Conservation (phyloP, 495 filamentous ascomycete genomes). For the Annulohypoxylon moriforme region DNA sequence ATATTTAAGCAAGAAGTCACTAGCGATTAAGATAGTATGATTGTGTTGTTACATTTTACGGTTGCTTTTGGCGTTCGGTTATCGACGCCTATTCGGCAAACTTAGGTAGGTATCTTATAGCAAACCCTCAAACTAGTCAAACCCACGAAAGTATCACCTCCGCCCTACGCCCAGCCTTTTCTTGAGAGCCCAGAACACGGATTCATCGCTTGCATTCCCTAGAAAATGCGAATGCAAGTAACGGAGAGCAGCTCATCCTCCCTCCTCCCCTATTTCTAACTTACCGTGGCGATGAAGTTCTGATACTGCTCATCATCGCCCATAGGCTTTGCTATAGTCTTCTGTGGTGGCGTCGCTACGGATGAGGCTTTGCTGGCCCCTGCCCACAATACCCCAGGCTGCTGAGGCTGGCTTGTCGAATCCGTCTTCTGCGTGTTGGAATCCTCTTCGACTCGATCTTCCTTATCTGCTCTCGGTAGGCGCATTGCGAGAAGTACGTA, state of each 20-base stretch:
- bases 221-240: constrained; percentile 11
- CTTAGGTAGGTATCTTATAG: constrained; percentile 37
- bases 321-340: constrained; percentile 43
- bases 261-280: constrained; percentile 23
- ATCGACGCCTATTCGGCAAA: constrained; percentile 13
- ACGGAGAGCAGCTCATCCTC: constrained; percentile 8
- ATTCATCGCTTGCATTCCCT: not conserved
- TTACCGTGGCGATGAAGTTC: constrained; percentile 57
- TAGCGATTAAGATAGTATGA: not conserved
- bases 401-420: constrained; percentile 32
- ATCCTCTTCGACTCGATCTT: constrained; percentile 48
- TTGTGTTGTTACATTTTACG: not conserved
- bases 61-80: not conserved
- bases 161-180: constrained; percentile 9
- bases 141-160: constrained; percentile 12
- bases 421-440: constrained; percentile 44
- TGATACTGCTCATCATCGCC: constrained; percentile 62
- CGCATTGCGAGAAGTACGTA: constrained; percentile 75
- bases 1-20: constrained; percentile 1
- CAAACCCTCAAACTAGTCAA: constrained; percentile 6
- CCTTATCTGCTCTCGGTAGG: constrained; percentile 63
- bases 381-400: constrained; percentile 55
- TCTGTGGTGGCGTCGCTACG: constrained; percentile 47
- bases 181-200: not conserved
- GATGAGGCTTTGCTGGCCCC: constrained; percentile 48